phyloP scores from a whole-genome alignment of 805 yeast species.

The Blastobotrys parvus region DNA sequence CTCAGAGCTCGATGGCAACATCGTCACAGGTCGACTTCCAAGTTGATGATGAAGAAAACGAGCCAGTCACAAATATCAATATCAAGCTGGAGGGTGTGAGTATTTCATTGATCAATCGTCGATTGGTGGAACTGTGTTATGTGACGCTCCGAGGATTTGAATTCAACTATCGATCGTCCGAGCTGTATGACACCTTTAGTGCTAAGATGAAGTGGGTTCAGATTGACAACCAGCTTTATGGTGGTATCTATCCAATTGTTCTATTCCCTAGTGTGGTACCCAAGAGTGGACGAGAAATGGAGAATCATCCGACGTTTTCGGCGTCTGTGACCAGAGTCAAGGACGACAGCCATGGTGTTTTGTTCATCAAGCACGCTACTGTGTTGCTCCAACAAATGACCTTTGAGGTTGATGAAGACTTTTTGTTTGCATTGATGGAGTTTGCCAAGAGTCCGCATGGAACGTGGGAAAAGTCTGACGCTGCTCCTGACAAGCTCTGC shows the following conservation, averaged over 20 bases:
- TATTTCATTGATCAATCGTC: conserved; percentile 66
- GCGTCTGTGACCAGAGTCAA: conserved; percentile 76
- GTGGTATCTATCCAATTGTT: conserved; percentile 80
- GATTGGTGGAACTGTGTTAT: conserved; percentile 72
- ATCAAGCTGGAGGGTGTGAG: conserved; percentile 75
- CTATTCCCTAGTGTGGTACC: conserved; percentile 87
- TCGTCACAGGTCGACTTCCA: conserved; percentile 13
- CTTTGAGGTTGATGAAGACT: conserved; percentile 89
- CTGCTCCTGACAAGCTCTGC: conserved; percentile 42
- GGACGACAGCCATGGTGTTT: conserved; percentile 85
- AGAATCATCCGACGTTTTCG: conserved; percentile 83
- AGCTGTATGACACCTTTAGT: conserved; percentile 70
- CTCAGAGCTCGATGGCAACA: conserved; percentile 13
- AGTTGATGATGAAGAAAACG: conserved; percentile 38
- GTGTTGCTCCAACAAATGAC: conserved; percentile 83
- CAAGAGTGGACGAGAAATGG: conserved; percentile 72
- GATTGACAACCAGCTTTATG: conserved; percentile 83
- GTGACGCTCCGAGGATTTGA: conserved; percentile 78
- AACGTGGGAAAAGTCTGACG: conserved; percentile 55
- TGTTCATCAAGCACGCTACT: conserved; percentile 87
- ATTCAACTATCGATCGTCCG: conserved; percentile 72
- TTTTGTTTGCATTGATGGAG: conserved; percentile 71
- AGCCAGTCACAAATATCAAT: conserved; percentile 43
- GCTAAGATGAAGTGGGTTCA: conserved; percentile 90
- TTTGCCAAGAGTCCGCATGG: conserved; percentile 78